Evolutionary conservation across 208 protist genomes (phyloP).

Genomic region (Trypanosoma lewisi): DNA sequence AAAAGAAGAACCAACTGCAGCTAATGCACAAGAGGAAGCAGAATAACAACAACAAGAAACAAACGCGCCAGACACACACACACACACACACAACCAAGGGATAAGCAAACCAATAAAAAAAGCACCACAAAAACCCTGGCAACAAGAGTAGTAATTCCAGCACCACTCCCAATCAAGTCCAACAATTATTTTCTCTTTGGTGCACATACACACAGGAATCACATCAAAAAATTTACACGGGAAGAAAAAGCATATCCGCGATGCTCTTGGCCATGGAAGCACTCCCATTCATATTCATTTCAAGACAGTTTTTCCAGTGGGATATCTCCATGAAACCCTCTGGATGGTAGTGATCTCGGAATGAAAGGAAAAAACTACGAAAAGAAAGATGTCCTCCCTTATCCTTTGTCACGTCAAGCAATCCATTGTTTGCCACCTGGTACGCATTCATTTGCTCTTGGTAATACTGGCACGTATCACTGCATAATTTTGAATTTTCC

Average conservation of each 20-base stretch:
- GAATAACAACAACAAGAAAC: neutral
- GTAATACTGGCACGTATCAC: conserved; percentile 9
- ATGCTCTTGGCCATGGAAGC: neutral
- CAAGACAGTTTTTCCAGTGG: conserved; percentile 15
- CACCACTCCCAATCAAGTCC: neutral
- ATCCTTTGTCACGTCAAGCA: neutral
- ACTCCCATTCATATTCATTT: neutral
- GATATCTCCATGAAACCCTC: neutral
- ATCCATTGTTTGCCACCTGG: conserved; percentile 1
- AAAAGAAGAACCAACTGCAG: no score
- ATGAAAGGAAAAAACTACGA: conserved; percentile 14
- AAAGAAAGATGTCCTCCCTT: neutral
- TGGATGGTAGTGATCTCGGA: conserved; percentile 12
- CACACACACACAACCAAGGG: neutral
- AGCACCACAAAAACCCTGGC: neutral
- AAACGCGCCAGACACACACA: neutral
- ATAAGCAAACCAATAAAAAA: neutral
- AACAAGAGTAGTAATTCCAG: neutral
- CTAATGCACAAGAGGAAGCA: no score
- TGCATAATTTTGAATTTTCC: neutral
- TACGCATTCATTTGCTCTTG: neutral
- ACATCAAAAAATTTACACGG: neutral
- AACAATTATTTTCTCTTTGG: neutral
- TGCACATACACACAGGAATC: conserved; percentile 5
- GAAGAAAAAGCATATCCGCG: conserved; percentile 3